Evolutionary conservation across 1,284 basidiomycete species (phyloP).

Genomic region (Fomitopsis palustris): DNA sequence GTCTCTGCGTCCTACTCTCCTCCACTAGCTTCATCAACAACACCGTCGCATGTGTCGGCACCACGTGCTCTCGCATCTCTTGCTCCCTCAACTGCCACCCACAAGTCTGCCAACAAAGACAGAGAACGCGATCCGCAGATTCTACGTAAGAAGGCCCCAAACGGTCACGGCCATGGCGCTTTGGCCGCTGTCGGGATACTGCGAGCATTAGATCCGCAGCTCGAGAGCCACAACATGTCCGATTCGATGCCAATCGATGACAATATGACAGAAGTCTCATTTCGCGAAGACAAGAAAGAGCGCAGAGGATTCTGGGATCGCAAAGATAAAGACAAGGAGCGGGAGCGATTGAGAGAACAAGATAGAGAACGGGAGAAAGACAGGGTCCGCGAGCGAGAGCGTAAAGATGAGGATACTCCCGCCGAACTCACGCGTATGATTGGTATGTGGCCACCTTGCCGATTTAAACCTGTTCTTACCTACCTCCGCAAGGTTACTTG

Average conservation of each 20-base stretch:
- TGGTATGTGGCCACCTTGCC: slow-evolving; percentile 35
- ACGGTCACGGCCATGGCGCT: slow-evolving; percentile 17
- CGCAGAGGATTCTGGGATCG: slow-evolving; percentile 54
- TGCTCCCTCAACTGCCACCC: not conserved
- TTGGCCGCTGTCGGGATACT: slow-evolving; percentile 51
- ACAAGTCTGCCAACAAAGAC: slow-evolving; percentile 8
- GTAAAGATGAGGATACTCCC: slow-evolving; percentile 40
- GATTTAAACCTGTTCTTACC: not conserved
- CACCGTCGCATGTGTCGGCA: slow-evolving; percentile 25
- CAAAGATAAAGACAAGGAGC: slow-evolving; percentile 28
- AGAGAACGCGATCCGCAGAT: slow-evolving; percentile 24
- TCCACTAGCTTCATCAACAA: slow-evolving; percentile 37
- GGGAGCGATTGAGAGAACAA: slow-evolving; percentile 20
- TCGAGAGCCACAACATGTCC: slow-evolving; percentile 13
- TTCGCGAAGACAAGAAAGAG: slow-evolving; percentile 39
- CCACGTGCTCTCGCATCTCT: slow-evolving; percentile 12
- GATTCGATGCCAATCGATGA: slow-evolving; percentile 22
- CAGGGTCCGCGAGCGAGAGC: slow-evolving; percentile 22
- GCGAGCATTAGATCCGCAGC: slow-evolving; percentile 52
- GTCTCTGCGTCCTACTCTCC: slow-evolving; percentile 39
- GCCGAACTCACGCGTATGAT: slow-evolving; percentile 67
- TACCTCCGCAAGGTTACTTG: slow-evolving; percentile 51
- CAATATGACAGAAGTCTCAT: slow-evolving; percentile 27
- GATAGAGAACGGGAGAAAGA: slow-evolving; percentile 13
- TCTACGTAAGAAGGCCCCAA: slow-evolving; percentile 30